These are phyloP conservation scores for Gnomoniopsis sp. DNA, from an alignment of 2,329 filamentous ascomycete genomes.

Conservation along the genomic window DNA sequence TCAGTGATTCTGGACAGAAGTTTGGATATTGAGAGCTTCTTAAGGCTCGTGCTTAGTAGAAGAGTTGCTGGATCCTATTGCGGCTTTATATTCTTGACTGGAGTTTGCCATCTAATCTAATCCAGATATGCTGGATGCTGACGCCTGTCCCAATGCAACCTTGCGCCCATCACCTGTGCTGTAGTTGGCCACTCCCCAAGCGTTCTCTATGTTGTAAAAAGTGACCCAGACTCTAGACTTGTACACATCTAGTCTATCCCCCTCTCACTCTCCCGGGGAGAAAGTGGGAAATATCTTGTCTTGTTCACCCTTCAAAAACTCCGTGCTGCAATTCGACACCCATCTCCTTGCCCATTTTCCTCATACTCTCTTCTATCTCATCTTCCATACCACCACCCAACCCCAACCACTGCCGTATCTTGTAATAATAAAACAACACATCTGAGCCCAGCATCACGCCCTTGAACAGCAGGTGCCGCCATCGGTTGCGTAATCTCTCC, in stretches of 20 bases:
- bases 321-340: conserved; percentile 87
- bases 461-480: conserved; percentile 78
- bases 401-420: conserved; percentile 72
- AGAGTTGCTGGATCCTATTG: background rate
- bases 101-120: background rate
- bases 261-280: too few relatives aligned
- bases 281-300: too few relatives aligned
- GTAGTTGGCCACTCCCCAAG: background rate
- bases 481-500: conserved; percentile 66
- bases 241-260: background rate
- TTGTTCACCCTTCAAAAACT: conserved; percentile 73
- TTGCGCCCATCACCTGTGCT: background rate
- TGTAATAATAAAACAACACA: conserved; percentile 77
- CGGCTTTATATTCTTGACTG: background rate
- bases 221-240: background rate
- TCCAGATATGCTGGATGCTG: background rate
- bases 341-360: conserved; percentile 81
- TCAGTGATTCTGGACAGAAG: background rate
- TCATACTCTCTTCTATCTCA: conserved; percentile 85
- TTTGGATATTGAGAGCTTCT: background rate
- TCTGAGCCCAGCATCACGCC: conserved; percentile 73
- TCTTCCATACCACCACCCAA: conserved; percentile 87
- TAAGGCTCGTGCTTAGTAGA: too few relatives aligned
- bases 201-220: background rate
- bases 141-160: background rate